phyloP scores from a whole-genome alignment of 345 rosid species.

The Diplotaxis tenuifolia region DNA sequence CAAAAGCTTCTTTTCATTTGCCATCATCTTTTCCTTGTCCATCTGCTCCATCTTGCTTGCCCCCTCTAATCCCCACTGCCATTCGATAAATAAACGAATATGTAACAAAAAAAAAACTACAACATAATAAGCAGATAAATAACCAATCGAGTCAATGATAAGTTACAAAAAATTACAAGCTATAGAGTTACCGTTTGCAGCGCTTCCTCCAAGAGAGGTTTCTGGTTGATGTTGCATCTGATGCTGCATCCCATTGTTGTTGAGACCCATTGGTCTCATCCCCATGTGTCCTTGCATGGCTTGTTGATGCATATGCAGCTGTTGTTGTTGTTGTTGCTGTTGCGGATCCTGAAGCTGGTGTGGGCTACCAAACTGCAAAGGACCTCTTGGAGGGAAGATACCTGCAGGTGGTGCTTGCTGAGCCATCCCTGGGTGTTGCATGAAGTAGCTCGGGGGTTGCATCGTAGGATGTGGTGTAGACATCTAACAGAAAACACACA shows the following conservation, averaged over 20 bases:
- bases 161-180: not conserved
- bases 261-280: conserved; percentile 62
- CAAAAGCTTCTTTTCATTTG: conserved; percentile 27
- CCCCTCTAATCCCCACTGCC: conserved; percentile 34
- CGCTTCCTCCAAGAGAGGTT: conserved; percentile 46
- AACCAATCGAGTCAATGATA: not conserved
- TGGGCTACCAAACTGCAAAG: conserved; percentile 63
- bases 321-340: conserved; percentile 55
- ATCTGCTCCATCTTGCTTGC: conserved; percentile 37
- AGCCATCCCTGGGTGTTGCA: conserved; percentile 65
- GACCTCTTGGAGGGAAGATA: conserved; percentile 58
- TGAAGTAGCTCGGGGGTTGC: conserved; percentile 59
- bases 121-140: not conserved
- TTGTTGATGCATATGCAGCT: conserved; percentile 42
- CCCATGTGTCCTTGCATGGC: conserved; percentile 84
- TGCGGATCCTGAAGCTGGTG: conserved; percentile 71
- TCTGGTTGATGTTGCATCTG: conserved; percentile 54
- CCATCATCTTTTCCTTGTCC: conserved; percentile 41
- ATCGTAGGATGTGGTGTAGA: conserved; percentile 64
- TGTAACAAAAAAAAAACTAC: not conserved
- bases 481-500: conserved; percentile 52
- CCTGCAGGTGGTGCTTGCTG: conserved; percentile 62
- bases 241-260: conserved; percentile 45
- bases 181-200: conserved; percentile 31
- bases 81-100: not conserved